These are phyloP conservation scores for Quercus variabilis DNA, from an alignment of 306 rosid genomes.

Conservation along the genomic window DNA sequence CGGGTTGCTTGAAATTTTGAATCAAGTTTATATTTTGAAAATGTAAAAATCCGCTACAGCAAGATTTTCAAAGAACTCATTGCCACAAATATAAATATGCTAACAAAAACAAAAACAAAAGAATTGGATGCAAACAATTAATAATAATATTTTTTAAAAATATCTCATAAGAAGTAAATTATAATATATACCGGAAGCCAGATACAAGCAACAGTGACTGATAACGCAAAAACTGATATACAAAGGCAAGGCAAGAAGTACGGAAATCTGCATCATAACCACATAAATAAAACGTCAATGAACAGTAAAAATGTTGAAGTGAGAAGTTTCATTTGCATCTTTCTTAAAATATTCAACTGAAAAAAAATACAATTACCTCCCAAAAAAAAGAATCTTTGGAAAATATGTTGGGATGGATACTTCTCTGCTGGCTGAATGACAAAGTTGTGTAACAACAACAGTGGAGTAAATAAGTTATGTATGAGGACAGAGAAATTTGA, in stretches of 20 bases:
- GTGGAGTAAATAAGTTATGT: slow-evolving; percentile 2
- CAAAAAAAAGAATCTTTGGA: slow-evolving; percentile 56
- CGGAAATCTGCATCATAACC: slow-evolving; percentile 43
- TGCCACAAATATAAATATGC: too few relatives aligned
- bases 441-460: neutral
- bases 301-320: neutral
- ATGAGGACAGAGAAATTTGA: neutral
- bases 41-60: neutral
- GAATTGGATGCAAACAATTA: neutral
- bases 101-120: neutral
- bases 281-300: neutral
- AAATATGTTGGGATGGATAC: slow-evolving; percentile 73
- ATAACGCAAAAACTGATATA: slow-evolving; percentile 31
- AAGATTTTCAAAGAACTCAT: too few relatives aligned
- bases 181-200: slow-evolving; percentile 52
- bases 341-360: neutral
- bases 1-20: neutral
- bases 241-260: slow-evolving; percentile 51
- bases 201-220: slow-evolving; percentile 18
- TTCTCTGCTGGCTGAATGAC: slow-evolving; percentile 73
- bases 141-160: neutral
- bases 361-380: slow-evolving; percentile 49
- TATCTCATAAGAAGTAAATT: neutral
- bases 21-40: neutral
- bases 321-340: neutral